phyloP scores from a whole-genome alignment of 805 yeast species.

The Pichia paraexigua region DNA sequence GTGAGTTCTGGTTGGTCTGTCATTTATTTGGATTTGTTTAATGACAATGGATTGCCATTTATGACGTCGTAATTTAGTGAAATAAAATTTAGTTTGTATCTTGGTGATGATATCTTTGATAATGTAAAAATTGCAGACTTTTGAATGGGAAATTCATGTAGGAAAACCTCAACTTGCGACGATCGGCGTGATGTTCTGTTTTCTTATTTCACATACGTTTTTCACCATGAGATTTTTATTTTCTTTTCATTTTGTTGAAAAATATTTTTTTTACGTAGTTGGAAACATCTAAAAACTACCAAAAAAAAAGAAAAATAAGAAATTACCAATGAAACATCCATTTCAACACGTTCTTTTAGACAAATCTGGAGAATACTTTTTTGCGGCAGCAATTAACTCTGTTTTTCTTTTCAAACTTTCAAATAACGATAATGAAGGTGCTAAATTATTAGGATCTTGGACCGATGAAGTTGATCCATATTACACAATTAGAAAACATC shows the following conservation, averaged over 20 bases:
- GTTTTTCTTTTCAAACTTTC: conserved; percentile 42
- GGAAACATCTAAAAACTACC: not conserved
- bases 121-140: no score
- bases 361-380: conserved; percentile 39
- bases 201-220: no score
- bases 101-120: no score
- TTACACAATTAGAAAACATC: conserved; percentile 39
- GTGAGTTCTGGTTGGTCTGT: conserved; percentile 15
- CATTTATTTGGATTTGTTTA: not conserved
- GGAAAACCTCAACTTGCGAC: not conserved
- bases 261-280: not conserved
- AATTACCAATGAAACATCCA: conserved; percentile 51
- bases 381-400: conserved; percentile 50
- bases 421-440: conserved; percentile 26
- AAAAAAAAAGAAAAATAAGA: not conserved
- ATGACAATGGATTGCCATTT: not conserved
- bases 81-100: no score
- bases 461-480: conserved; percentile 47
- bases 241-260: conserved; percentile 1
- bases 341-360: conserved; percentile 49
- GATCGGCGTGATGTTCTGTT: not conserved
- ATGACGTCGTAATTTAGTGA: not conserved
- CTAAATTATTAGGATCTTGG: conserved; percentile 51
- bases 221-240: not conserved
- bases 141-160: no score